Evolutionary conservation across 441 rosid species (phyloP).

Genomic region (Euphorbia celastroides): DNA sequence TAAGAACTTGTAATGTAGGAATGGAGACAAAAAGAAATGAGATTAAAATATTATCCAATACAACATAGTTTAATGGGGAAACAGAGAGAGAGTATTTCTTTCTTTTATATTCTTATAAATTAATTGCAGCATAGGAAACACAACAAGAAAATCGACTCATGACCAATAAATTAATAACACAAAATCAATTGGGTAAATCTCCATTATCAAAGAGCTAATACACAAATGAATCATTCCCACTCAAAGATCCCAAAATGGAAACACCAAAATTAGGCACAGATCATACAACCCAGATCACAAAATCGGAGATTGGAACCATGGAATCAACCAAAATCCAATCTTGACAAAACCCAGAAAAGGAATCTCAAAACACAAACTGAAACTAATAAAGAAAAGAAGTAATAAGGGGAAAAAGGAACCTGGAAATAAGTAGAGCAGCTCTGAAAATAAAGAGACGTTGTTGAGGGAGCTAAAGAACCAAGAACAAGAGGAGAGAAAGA

Average conservation of each 20-base stretch:
- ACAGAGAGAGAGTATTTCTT: neutral
- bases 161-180: constrained; percentile 18
- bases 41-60: constrained; percentile 12
- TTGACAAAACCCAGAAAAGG: neutral
- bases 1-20: neutral
- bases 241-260: constrained; percentile 1
- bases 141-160: constrained; percentile 26
- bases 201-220: constrained; percentile 14
- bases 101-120: neutral
- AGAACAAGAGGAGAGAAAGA: neutral
- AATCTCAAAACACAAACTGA: neutral
- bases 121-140: neutral
- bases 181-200: constrained; percentile 20
- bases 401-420: neutral
- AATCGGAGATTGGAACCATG: constrained; percentile 15
- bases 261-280: constrained; percentile 6
- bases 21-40: neutral
- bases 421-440: constrained; percentile 8
- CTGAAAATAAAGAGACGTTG: neutral
- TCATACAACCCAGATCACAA: constrained; percentile 10
- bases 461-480: neutral
- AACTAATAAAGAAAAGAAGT: neutral
- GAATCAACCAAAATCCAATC: constrained; percentile 9
- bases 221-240: neutral
- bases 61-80: neutral